Conservation (phyloP, 2,329 filamentous ascomycete species). For the Byssochlamys sp. region DNA sequence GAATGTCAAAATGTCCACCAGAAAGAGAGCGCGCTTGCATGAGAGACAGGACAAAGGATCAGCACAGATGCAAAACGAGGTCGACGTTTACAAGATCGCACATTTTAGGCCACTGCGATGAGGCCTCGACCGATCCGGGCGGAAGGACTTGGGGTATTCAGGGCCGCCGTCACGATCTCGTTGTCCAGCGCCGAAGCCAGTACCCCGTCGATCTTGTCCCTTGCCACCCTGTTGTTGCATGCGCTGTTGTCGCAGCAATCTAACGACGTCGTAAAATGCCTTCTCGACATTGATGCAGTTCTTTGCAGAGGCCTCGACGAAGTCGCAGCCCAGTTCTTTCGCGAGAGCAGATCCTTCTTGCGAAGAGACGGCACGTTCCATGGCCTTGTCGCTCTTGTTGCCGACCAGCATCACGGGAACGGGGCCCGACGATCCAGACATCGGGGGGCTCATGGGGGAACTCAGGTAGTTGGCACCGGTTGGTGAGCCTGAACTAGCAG, state of each 20-base stretch:
- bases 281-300: slow-evolving; percentile 98
- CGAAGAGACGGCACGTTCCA: slow-evolving; percentile 89
- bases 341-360: slow-evolving; percentile 90
- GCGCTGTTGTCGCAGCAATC: slow-evolving; percentile 76
- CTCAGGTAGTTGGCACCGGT: slow-evolving; percentile 40
- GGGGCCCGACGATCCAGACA: slow-evolving; percentile 44
- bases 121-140: slow-evolving; percentile 26
- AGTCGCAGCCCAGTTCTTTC: slow-evolving; percentile 86
- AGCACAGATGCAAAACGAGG: slow-evolving; percentile 2
- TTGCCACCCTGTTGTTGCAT: slow-evolving; percentile 40
- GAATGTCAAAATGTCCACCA: background rate
- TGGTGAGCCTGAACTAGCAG: slow-evolving; percentile 48
- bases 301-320: slow-evolving; percentile 92
- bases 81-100: slow-evolving; percentile 24
- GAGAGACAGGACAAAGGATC: background rate
- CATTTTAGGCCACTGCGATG: slow-evolving; percentile 30
- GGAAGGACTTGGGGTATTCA: slow-evolving; percentile 31
- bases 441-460: slow-evolving; percentile 41
- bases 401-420: slow-evolving; percentile 97
- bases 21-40: slow-evolving; percentile 1
- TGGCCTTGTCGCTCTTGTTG: slow-evolving; percentile 95
- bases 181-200: slow-evolving; percentile 23
- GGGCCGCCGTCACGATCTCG: slow-evolving; percentile 29
- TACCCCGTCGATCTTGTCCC: slow-evolving; percentile 26
- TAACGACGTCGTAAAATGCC: slow-evolving; percentile 94